phyloP scores from a whole-genome alignment of 768 basidiomycete species.

The Gelatoporia subvermispora region DNA sequence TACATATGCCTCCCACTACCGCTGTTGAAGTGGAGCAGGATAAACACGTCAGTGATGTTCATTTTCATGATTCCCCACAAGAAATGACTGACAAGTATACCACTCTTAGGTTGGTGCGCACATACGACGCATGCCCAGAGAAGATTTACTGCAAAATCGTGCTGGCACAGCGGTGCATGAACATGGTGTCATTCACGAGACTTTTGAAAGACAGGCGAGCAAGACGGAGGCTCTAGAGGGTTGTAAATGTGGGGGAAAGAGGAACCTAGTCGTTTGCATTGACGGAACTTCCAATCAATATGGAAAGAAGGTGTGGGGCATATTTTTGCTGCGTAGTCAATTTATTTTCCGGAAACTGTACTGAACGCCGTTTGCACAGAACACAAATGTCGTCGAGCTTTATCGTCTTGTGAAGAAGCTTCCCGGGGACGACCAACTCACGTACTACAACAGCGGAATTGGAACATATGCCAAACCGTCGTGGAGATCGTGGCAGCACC shows the following conservation, averaged over 20 bases:
- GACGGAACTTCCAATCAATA: constrained; percentile 11
- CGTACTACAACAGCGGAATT: constrained; percentile 20
- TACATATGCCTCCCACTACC: too few relatives aligned
- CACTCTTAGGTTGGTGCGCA: too few relatives aligned
- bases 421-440: constrained; percentile 9
- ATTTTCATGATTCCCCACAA: too few relatives aligned
- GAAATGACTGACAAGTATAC: too few relatives aligned
- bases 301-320: neutral
- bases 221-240: too few relatives aligned
- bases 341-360: neutral
- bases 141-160: too few relatives aligned
- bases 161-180: too few relatives aligned
- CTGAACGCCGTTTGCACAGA: constrained; percentile 5
- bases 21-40: too few relatives aligned
- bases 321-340: neutral
- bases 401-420: constrained; percentile 8
- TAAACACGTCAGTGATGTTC: too few relatives aligned
- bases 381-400: constrained; percentile 13
- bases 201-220: too few relatives aligned
- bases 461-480: constrained; percentile 15
- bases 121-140: too few relatives aligned
- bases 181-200: too few relatives aligned
- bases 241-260: neutral
- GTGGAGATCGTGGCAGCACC: neutral
- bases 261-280: constrained; percentile 5